phyloP scores from a whole-genome alignment of 2,329 filamentous ascomycete species.

The Ophiostoma montium region DNA sequence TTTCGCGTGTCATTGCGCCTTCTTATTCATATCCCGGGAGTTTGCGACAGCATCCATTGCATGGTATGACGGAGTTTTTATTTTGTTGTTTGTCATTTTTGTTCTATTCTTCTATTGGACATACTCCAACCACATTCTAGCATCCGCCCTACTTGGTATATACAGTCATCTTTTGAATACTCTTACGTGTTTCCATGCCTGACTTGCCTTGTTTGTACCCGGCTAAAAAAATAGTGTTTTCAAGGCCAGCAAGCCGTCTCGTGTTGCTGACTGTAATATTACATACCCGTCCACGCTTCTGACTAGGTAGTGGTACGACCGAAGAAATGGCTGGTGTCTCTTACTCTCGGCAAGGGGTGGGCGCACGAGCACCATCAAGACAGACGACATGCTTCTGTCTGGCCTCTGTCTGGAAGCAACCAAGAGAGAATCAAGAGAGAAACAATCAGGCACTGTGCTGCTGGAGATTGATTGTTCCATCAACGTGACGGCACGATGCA shows the following conservation, averaged over 20 bases:
- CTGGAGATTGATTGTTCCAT: no score
- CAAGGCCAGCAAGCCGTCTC: not conserved
- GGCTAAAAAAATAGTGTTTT: not conserved
- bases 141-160: no score
- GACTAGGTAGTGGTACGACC: not conserved
- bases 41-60: not conserved
- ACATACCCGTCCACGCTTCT: no score
- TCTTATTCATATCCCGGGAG: not conserved
- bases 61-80: constrained; percentile 1
- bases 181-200: not conserved
- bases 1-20: not conserved
- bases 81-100: not conserved
- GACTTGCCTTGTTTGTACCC: not conserved
- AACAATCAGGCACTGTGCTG: no score
- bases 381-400: not conserved
- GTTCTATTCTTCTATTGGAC: not conserved
- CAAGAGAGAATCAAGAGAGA: no score
- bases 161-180: no score
- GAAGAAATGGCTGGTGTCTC: not conserved
- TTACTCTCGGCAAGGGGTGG: not conserved
- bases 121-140: not conserved
- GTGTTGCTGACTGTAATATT: no score
- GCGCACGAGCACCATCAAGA: not conserved
- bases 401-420: not conserved
- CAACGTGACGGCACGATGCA: no score